These are phyloP conservation scores for Fusarium keratoplasticum DNA, from an alignment of 2,329 filamentous ascomycete species.

Conservation along the genomic window DNA sequence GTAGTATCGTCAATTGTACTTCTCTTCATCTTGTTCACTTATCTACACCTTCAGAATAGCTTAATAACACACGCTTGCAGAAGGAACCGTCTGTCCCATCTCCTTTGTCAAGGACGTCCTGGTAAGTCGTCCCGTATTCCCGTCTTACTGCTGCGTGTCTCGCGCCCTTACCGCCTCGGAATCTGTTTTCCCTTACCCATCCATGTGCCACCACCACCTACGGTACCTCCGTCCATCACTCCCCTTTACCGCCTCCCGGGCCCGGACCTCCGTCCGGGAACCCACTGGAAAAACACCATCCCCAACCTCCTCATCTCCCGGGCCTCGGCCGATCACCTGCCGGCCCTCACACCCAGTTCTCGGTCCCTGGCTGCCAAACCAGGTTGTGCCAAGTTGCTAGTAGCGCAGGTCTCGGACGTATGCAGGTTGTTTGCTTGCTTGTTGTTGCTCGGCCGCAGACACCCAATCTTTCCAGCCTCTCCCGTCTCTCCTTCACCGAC, in stretches of 20 bases:
- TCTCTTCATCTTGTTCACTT: constrained; percentile 1
- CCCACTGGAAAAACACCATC: constrained; percentile 5
- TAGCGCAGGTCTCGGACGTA: constrained; percentile 31
- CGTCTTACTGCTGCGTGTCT: constrained; percentile 26
- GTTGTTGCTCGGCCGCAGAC: constrained; percentile 16
- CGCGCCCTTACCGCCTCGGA: constrained; percentile 25
- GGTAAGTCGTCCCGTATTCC: constrained; percentile 65
- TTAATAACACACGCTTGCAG: constrained; percentile 56
- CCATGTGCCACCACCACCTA: not conserved
- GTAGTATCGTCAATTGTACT: constrained; percentile 14
- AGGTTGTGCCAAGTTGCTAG: constrained; percentile 28
- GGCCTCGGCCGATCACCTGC: constrained; percentile 26
- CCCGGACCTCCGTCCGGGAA: constrained; percentile 39
- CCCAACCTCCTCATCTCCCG: constrained; percentile 36
- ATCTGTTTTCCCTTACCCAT: constrained; percentile 25
- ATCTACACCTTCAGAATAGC: constrained; percentile 27
- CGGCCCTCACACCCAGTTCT: constrained; percentile 26
- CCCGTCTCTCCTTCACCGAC: constrained; percentile 41
- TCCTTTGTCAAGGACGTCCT: constrained; percentile 86
- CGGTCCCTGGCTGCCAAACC: constrained; percentile 29
- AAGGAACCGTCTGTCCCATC: constrained; percentile 86
- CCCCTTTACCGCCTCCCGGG: constrained; percentile 27
- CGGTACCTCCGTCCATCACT: constrained; percentile 23
- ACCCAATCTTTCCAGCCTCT: constrained; percentile 25
- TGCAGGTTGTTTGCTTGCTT: constrained; percentile 21